Conservation (phyloP, 2,329 filamentous ascomycete genomes). For the Hymenoscyphus occultus region DNA sequence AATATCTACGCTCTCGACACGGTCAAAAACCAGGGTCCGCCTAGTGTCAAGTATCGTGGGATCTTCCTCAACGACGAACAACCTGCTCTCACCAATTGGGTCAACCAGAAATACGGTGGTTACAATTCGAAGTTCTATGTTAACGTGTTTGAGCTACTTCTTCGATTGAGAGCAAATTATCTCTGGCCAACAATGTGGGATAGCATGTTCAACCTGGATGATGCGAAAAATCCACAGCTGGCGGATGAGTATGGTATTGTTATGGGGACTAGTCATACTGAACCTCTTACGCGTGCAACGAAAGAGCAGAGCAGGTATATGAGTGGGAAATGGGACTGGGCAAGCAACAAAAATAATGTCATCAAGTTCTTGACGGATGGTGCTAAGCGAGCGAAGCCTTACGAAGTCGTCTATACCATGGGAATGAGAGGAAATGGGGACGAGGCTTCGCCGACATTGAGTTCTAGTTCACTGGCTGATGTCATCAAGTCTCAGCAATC, state of each 20-base stretch:
- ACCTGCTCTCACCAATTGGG: slow-evolving; percentile 59
- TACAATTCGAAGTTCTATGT: slow-evolving; percentile 51
- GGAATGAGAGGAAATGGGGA: slow-evolving; percentile 69
- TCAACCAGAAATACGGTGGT: slow-evolving; percentile 43
- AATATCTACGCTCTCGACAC: slow-evolving; percentile 45
- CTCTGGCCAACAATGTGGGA: slow-evolving; percentile 71
- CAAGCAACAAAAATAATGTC: slow-evolving; percentile 64
- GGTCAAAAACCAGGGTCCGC: slow-evolving; percentile 46
- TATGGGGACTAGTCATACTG: slow-evolving; percentile 68
- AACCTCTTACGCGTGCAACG: slow-evolving; percentile 62
- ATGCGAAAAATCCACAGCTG: slow-evolving; percentile 61
- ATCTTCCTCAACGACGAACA: slow-evolving; percentile 58
- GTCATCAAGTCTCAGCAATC: slow-evolving; percentile 58
- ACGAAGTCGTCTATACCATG: slow-evolving; percentile 63
- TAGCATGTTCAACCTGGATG: slow-evolving; percentile 67
- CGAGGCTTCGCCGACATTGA: slow-evolving; percentile 52
- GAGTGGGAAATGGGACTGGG: slow-evolving; percentile 64
- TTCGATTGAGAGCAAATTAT: slow-evolving; percentile 69
- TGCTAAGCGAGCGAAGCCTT: slow-evolving; percentile 60
- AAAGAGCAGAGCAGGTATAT: slow-evolving; percentile 50
- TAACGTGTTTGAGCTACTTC: slow-evolving; percentile 67
- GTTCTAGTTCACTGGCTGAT: slow-evolving; percentile 54
- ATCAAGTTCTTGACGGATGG: slow-evolving; percentile 66
- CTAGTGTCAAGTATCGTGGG: slow-evolving; percentile 54
- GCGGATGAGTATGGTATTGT: slow-evolving; percentile 70